Evolutionary conservation across 345 rosid genomes (phyloP), one percentile per base, ranked within the genome.

Genomic region (Passiflora organensis): DNA sequence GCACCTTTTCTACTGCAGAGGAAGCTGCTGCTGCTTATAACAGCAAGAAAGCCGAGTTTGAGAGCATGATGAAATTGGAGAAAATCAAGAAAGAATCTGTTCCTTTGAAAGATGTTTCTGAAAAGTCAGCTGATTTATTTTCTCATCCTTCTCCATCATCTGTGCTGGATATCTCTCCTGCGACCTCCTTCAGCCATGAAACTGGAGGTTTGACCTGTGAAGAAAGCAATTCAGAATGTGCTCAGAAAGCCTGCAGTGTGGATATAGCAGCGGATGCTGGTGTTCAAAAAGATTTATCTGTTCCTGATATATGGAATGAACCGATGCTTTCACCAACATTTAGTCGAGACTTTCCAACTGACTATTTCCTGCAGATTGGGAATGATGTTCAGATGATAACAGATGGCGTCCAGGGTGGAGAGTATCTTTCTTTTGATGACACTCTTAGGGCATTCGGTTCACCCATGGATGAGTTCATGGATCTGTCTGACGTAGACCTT

Each of bases 1-100:
- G 84, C 22, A 82, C 84, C 24, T 76, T 36, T 19, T 1, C n/a
- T 2, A 79, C 80, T 4, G 82, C 72, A 4, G 80, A 79, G 48
- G 84, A 82, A 58, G 84, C 84, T 48, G 67, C 82, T 11, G 55
- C 63, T 17, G 82, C 76, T 53, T 74, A 79, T 48, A 57, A 45
- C 66, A 56, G 39, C 18, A 78, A 76, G 72, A 76, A 70, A 55
- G 58, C 46, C 0, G 82, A 82, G 70, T 72, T 74, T 24, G 76
- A 76, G 8, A 49, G 9, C 9, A 53, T 9, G 49, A 21, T 60
- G 22, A 55, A 9, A 13, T 36, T 20, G n/a, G 55, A 61, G 54
- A 65, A 52, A 54, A 36, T 50, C 3, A 44, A 62, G 60, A 60
- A 11, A 41, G 43, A 41, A 13, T 41, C 15, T 41, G 18, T 18